Percentiles rank a stretch among this genome's conserved stretches.
These are phyloP conservation scores for Suhomyces kilbournensis DNA, from an alignment of 805 yeast species.

Conservation along the genomic window DNA sequence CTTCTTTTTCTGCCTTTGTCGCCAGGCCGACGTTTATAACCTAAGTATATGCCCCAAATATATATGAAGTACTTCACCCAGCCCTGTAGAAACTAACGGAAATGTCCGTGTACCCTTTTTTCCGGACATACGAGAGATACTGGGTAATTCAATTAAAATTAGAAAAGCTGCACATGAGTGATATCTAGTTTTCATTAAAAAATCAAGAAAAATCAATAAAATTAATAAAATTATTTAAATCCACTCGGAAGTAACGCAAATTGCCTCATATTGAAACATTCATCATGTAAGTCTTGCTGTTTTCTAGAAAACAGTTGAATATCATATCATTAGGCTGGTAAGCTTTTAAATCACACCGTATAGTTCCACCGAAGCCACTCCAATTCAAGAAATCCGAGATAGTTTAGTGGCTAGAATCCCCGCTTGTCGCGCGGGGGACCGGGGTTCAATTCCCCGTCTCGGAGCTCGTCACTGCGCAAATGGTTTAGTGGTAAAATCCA, in stretches of 20 bases:
- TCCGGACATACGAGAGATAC: neutral
- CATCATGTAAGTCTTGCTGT: too few relatives aligned
- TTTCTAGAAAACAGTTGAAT: too few relatives aligned
- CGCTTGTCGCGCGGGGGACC: conserved; percentile 21
- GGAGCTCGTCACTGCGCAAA: conserved; percentile 10
- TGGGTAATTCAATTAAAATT: too few relatives aligned
- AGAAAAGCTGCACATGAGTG: too few relatives aligned
- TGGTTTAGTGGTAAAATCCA: conserved; percentile 9
- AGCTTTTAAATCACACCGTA: too few relatives aligned
- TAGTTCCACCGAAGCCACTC: too few relatives aligned
- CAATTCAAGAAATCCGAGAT: conserved; percentile 8
- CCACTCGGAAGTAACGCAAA: too few relatives aligned
- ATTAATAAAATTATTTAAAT: too few relatives aligned
- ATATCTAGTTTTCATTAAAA: too few relatives aligned
- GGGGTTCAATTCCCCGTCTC: conserved; percentile 21
- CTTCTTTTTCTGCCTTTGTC: neutral
- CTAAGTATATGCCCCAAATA: neutral
- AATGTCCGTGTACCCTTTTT: neutral
- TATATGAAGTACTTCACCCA: neutral
- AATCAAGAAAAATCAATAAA: too few relatives aligned
- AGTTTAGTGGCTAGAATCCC: conserved; percentile 21
- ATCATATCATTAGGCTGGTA: too few relatives aligned
- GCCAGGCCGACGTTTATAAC: neutral
- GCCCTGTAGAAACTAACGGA: neutral
- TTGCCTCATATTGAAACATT: too few relatives aligned